These are phyloP conservation scores for Xylaria sp. DNA, from an alignment of 2,329 filamentous ascomycete species.

Conservation along the genomic window DNA sequence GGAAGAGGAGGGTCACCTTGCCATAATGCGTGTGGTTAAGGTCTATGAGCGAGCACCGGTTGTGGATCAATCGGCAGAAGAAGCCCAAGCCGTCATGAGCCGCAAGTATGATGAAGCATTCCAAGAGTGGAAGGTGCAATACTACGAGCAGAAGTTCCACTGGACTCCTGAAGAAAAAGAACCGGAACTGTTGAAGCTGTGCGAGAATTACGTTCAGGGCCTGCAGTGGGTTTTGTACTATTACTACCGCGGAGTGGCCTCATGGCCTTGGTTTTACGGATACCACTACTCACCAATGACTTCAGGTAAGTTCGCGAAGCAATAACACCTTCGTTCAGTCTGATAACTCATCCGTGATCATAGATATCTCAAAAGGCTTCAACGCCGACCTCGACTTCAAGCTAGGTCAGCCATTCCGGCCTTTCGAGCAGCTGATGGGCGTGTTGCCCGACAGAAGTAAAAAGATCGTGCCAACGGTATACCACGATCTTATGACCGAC, in stretches of 20 bases:
- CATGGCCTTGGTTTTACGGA: slow-evolving; percentile 96
- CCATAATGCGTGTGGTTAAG: slow-evolving; percentile 78
- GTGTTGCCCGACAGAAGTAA: slow-evolving; percentile 96
- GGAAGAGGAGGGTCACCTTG: slow-evolving; percentile 74
- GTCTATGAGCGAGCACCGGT: slow-evolving; percentile 88
- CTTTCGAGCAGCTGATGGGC: slow-evolving; percentile 96
- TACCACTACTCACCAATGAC: slow-evolving; percentile 99
- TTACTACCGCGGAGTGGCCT: slow-evolving; percentile 94
- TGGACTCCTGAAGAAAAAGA: slow-evolving; percentile 77
- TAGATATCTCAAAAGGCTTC: slow-evolving; percentile 83
- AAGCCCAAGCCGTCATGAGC: slow-evolving; percentile 73
- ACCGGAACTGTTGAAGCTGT: slow-evolving; percentile 69
- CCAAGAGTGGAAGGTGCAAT: slow-evolving; percentile 85
- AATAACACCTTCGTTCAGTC: neutral
- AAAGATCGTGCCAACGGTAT: slow-evolving; percentile 82
- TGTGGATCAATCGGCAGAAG: slow-evolving; percentile 70
- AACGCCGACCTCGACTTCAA: slow-evolving; percentile 85
- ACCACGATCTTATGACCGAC: slow-evolving; percentile 89
- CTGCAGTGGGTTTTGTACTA: slow-evolving; percentile 98
- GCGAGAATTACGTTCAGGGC: slow-evolving; percentile 96
- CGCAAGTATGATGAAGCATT: slow-evolving; percentile 89
- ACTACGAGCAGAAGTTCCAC: slow-evolving; percentile 84
- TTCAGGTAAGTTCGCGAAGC: slow-evolving; percentile 50
- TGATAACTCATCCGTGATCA: neutral
- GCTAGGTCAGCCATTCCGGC: slow-evolving; percentile 89